phyloP scores from a whole-genome alignment of 139 green algal genomes.

The Micromonas pusilla region DNA sequence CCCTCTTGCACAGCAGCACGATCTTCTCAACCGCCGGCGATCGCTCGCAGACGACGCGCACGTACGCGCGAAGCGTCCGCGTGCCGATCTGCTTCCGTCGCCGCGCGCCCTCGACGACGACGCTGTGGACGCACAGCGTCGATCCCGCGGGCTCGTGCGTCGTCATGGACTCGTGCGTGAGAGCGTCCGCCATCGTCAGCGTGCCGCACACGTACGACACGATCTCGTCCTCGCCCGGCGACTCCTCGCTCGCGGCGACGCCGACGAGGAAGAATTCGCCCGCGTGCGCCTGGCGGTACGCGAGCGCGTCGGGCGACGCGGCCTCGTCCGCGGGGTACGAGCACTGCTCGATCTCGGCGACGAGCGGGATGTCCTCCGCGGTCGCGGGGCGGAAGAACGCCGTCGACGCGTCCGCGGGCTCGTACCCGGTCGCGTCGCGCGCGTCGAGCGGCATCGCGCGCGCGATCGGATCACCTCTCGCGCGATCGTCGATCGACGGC shows the following conservation, averaged over 20 bases:
- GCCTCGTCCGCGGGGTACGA: slow-evolving; percentile 26
- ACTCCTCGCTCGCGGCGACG: neutral
- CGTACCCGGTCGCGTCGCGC: neutral
- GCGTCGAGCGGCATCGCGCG: too few relatives aligned
- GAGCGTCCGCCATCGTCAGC: slow-evolving; percentile 22
- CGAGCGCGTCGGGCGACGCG: neutral
- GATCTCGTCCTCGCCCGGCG: slow-evolving; percentile 1
- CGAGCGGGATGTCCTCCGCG: neutral
- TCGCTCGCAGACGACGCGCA: neutral
- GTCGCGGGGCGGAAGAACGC: neutral
- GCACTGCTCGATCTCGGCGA: neutral
- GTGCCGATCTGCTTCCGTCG: slow-evolving; percentile 41
- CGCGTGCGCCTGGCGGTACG: neutral
- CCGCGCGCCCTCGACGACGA: slow-evolving; percentile 38
- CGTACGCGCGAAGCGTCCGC: slow-evolving; percentile 48
- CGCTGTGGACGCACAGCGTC: slow-evolving; percentile 53
- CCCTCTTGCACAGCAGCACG: slow-evolving; percentile 55
- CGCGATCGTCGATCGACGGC: too few relatives aligned
- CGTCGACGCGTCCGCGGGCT: neutral
- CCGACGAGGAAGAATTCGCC: slow-evolving; percentile 37
- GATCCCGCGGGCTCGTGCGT: slow-evolving; percentile 46
- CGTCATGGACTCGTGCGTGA: slow-evolving; percentile 59
- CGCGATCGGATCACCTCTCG: too few relatives aligned
- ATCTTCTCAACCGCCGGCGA: slow-evolving; percentile 25
- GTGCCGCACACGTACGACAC: slow-evolving; percentile 53